Conservation (phyloP, 768 basidiomycete species). For the Collybia sp. region DNA sequence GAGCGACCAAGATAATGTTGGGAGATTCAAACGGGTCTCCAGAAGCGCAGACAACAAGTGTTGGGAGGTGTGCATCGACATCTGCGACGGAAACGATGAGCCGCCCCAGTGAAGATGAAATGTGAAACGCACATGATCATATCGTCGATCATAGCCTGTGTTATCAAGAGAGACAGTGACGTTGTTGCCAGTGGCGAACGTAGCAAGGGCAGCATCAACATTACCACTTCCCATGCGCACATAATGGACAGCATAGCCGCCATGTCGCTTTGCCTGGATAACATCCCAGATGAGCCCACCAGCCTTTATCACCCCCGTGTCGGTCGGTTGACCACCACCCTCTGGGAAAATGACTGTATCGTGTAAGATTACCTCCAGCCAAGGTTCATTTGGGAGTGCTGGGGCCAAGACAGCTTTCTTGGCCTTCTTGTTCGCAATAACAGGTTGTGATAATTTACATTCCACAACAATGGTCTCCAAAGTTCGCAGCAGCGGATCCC, state of each 20-base stretch:
- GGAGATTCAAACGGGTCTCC: conserved; percentile 55
- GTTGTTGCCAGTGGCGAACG: conserved; percentile 45
- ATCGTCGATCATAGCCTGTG: conserved; percentile 57
- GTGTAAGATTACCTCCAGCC: conserved; percentile 64
- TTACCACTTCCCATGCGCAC: conserved; percentile 38
- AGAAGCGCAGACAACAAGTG: conserved; percentile 81
- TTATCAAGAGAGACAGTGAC: conserved; percentile 53
- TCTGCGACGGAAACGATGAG: conserved; percentile 31
- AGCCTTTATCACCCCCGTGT: conserved; percentile 55
- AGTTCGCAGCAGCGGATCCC: conserved; percentile 63
- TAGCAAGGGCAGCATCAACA: conserved; percentile 36
- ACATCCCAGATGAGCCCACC: conserved; percentile 54
- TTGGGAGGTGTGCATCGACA: conserved; percentile 83
- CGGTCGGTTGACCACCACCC: conserved; percentile 78
- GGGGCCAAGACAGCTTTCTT: conserved; percentile 54
- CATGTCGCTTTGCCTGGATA: conserved; percentile 60
- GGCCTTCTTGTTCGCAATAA: conserved; percentile 41
- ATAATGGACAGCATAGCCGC: conserved; percentile 75
- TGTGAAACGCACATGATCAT: conserved; percentile 59
- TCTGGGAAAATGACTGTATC: conserved; percentile 83
- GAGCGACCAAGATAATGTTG: conserved; percentile 82
- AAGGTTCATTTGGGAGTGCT: conserved; percentile 34
- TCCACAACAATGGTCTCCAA: conserved; percentile 55
- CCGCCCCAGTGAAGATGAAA: not conserved
- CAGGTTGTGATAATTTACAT: conserved; percentile 40